Conservation (phyloP, 768 basidiomycete species). For the Panaeolus cyanescens region DNA sequence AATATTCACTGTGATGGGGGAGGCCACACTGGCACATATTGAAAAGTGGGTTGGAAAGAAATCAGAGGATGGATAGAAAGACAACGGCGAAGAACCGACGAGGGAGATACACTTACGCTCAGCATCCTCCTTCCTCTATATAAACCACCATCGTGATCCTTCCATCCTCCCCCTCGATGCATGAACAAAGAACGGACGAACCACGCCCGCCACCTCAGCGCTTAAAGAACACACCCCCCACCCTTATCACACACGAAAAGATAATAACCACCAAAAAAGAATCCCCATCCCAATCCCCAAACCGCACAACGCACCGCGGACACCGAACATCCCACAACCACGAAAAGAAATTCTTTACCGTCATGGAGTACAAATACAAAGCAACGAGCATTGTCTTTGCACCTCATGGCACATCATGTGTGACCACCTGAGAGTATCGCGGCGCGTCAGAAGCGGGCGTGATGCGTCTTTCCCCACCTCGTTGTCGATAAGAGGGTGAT, state of each 20-base stretch:
- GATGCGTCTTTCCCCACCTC: neutral
- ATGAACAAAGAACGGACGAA: neutral
- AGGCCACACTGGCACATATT: neutral
- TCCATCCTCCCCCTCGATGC: neutral
- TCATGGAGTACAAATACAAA: neutral
- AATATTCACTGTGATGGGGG: slow-evolving; percentile 39
- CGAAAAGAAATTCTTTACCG: no score
- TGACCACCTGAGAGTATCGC: neutral
- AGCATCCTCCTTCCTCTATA: neutral
- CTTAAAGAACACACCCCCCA: neutral
- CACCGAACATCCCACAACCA: no score
- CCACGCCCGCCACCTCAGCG: neutral
- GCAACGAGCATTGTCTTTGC: neutral
- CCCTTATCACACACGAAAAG: neutral
- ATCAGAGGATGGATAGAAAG: neutral
- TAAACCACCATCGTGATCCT: neutral
- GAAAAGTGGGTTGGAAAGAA: neutral
- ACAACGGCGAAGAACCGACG: neutral
- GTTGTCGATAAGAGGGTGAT: neutral
- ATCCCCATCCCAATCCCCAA: neutral
- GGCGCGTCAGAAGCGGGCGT: neutral
- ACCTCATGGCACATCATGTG: neutral
- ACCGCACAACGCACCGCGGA: neutral
- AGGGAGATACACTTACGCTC: no score
- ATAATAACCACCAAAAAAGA: neutral